Evolutionary conservation across 129 eudicot genomes (phyloP).

Genomic region (Ambrosia trifida): DNA sequence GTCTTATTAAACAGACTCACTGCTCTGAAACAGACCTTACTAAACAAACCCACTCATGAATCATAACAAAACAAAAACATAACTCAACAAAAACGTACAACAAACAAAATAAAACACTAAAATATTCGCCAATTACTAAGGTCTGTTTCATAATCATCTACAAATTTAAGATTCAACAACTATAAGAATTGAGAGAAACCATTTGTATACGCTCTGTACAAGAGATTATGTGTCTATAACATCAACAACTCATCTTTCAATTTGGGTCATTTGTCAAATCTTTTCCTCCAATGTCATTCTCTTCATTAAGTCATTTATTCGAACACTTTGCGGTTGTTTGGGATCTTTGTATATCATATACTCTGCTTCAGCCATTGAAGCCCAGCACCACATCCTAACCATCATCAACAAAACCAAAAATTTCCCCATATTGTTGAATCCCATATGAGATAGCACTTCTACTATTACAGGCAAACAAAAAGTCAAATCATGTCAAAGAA

Average conservation of each 20-base stretch:
- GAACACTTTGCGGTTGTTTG: constrained; percentile 40
- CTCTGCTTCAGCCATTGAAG: constrained; percentile 41
- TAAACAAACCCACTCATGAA: no score
- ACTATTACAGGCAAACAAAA: background rate
- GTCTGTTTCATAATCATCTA: no score
- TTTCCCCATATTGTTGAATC: constrained; percentile 17
- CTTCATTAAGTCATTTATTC: constrained; percentile 51
- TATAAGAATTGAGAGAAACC: no score
- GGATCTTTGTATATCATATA: constrained; percentile 59
- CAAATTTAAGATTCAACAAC: no score
- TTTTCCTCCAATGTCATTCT: constrained; percentile 67
- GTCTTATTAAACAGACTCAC: no score
- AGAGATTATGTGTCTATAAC: no score
- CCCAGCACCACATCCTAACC: constrained; percentile 35
- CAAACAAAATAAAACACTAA: no score
- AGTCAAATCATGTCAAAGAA: constrained; percentile 14
- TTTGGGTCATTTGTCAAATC: constrained; percentile 71
- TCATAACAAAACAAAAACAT: no score
- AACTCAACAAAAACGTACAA: no score
- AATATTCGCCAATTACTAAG: no score
- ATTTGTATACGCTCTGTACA: no score
- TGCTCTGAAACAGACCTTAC: no score
- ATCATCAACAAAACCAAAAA: constrained; percentile 16
- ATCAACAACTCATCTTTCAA: constrained; percentile 52
- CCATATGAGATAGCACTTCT: constrained; percentile 12